These are phyloP conservation scores for Stagonosporopsis cucurbitacearum DNA, from an alignment of 2,329 filamentous ascomycete species.

Conservation along the genomic window DNA sequence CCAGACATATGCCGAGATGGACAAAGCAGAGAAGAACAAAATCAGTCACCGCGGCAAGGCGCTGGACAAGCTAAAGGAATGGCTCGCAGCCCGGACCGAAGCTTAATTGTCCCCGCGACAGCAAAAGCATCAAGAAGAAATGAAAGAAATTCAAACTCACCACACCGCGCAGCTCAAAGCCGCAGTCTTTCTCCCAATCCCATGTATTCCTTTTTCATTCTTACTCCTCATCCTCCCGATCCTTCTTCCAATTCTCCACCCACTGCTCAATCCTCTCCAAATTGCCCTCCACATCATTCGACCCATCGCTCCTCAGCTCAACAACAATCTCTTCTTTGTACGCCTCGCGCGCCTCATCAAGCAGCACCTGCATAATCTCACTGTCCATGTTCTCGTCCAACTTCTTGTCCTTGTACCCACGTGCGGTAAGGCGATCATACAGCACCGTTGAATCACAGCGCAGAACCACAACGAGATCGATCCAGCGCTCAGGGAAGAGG, in stretches of 20 bases:
- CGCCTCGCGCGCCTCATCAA: conserved; percentile 86
- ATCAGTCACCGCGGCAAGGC: conserved; percentile 91
- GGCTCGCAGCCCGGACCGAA: conserved; percentile 64
- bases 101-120: conserved; percentile 9
- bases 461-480: conserved; percentile 92
- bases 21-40: conserved; percentile 82
- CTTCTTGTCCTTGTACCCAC: conserved; percentile 85
- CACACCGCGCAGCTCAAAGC: conserved; percentile 2
- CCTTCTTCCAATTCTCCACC: conserved; percentile 81
- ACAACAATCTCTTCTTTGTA: conserved; percentile 90
- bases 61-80: conserved; percentile 82
- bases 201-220: not conserved
- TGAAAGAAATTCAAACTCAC: conserved; percentile 10
- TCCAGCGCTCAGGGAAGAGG: conserved; percentile 89
- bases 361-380: conserved; percentile 94
- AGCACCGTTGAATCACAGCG: conserved; percentile 79
- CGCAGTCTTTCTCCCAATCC: not conserved
- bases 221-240: conserved; percentile 56
- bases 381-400: conserved; percentile 95
- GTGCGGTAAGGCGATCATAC: conserved; percentile 80
- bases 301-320: conserved; percentile 81
- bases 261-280: conserved; percentile 82
- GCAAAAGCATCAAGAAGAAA: not conserved
- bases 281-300: conserved; percentile 89
- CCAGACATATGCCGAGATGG: conserved; percentile 92